Base-by-base conservation (phyloP, 352 stramenopile species). In the Phytopythium litorale region DNA sequence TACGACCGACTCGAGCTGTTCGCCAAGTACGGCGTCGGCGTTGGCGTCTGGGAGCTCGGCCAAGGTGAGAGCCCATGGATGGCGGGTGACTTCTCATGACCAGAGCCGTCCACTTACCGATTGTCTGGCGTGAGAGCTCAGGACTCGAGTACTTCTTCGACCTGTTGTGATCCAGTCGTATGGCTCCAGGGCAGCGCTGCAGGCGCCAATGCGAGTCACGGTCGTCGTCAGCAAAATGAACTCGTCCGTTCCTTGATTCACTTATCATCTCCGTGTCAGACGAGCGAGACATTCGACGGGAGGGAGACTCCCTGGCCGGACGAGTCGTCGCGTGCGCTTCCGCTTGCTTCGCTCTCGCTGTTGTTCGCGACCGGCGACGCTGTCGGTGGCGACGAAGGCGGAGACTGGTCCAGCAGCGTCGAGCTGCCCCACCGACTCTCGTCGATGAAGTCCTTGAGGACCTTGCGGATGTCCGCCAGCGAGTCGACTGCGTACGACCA, bases 71-170 rank as follows among this genome's bases (percentile, higher is more conserved):
- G 8, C 42, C 7, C 35, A 40, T 4, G 35, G 9, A 40, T 40
- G 35, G 28, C 28, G 7, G 28, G 28, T 32, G 28, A 7, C 28
- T 7, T 32, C 21, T 19, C 4, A 28, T 25, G 33, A 19, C 43
- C 30, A 48, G 33, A 19, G 19, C 18, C 42, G 23, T 11, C 1
- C 23, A 52, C 46, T 52, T 35, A 52, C 50, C 32, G 21, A 7
- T 28, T 11, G 32, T 35, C 19, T 48, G n/a, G 3, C 15, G 13
- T 30, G 13, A 0, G 42, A 25, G 16, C 46, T 32, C 63, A 92
- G 84, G 84, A 13, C 77, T 94, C 40, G 82, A 90, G 18, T 94
- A 80, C 62, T 92, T 94, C 55, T 90, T 77, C 66, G 85, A 94
- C 64, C 67, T 91, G 42, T 51, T 91, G 33, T 88, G 74, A 62